A percentile compares a stretch with the other conserved stretches of the same genome.
These are phyloP conservation scores for Torulaspora maleeae DNA, from an alignment of 805 yeast species.

Conservation along the genomic window DNA sequence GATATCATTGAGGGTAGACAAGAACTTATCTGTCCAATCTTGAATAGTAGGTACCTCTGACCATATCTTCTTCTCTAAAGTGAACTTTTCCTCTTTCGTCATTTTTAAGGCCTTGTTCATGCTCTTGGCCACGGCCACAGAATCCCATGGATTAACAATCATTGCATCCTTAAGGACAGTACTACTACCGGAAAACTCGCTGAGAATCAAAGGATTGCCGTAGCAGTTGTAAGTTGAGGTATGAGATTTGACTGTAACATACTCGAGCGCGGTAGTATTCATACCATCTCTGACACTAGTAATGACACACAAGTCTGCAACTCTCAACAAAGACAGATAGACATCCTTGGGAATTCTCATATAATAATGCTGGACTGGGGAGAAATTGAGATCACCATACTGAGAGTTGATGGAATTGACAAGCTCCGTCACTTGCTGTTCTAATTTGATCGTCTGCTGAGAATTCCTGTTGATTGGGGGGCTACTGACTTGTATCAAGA, in stretches of 20 bases:
- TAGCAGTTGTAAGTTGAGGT: slow-evolving; percentile 26
- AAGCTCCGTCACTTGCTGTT: slow-evolving; percentile 76
- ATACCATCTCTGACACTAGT: slow-evolving; percentile 94
- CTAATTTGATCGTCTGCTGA: slow-evolving; percentile 54
- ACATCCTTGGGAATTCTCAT: slow-evolving; percentile 84
- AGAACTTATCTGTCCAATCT: slow-evolving; percentile 66
- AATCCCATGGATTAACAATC: slow-evolving; percentile 94
- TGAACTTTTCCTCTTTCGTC: slow-evolving; percentile 43
- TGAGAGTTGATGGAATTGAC: slow-evolving; percentile 77
- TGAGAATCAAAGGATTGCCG: slow-evolving; percentile 70
- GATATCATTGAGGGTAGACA: slow-evolving; percentile 42
- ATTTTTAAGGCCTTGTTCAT: slow-evolving; percentile 64
- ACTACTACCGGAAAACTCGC: slow-evolving; percentile 91
- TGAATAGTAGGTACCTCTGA: slow-evolving; percentile 70
- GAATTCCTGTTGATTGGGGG: slow-evolving; percentile 42
- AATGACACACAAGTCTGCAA: slow-evolving; percentile 84
- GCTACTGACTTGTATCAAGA: slow-evolving; percentile 85
- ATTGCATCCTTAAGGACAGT: slow-evolving; percentile 66
- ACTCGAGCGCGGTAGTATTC: slow-evolving; percentile 92
- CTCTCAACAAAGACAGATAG: slow-evolving; percentile 79
- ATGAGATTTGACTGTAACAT: slow-evolving; percentile 77
- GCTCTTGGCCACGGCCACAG: slow-evolving; percentile 84
- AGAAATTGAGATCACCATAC: slow-evolving; percentile 73
- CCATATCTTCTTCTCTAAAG: slow-evolving; percentile 52
- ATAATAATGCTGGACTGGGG: slow-evolving; percentile 91